These are phyloP conservation scores for Besnoitia besnoiti DNA, from an alignment of 169 alveolate genomes.

Conservation along the genomic window DNA sequence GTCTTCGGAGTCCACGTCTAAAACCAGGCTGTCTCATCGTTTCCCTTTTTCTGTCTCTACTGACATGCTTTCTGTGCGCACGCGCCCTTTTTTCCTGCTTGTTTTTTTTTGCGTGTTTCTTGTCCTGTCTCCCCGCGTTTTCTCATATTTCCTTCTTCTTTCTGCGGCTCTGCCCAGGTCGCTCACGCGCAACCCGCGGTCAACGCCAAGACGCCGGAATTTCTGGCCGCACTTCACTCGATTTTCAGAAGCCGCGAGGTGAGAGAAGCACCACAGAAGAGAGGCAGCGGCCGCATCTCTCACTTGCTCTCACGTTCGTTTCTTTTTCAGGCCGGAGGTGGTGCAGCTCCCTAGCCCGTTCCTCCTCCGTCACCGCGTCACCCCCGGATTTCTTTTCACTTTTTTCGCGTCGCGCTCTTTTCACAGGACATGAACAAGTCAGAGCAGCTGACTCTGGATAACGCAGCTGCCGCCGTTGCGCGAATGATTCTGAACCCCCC, in stretches of 20 bases:
- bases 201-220: slow-evolving; percentile 26
- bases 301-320: neutral
- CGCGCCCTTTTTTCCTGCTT: too few relatives aligned
- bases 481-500: slow-evolving; percentile 49
- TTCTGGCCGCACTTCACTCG: slow-evolving; percentile 42
- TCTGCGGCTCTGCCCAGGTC: slow-evolving; percentile 46
- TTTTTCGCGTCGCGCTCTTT: slow-evolving; percentile 11
- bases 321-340: neutral
- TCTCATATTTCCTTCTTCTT: neutral
- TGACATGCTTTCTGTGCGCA: too few relatives aligned
- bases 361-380: neutral
- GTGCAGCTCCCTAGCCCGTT: neutral
- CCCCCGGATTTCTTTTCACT: too few relatives aligned
- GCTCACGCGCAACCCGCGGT: slow-evolving; percentile 46
- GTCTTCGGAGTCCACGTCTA: too few relatives aligned
- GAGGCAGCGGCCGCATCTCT: too few relatives aligned
- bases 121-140: neutral
- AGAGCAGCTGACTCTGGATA: slow-evolving; percentile 57
- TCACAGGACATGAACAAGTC: slow-evolving; percentile 48
- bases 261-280: neutral
- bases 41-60: too few relatives aligned
- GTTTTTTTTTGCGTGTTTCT: neutral
- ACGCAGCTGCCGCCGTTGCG: slow-evolving; percentile 61
- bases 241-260: slow-evolving; percentile 57
- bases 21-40: too few relatives aligned